These are phyloP conservation scores for Exophiala dermatitidis DNA, from an alignment of 2,329 filamentous ascomycete species.

Conservation along the genomic window DNA sequence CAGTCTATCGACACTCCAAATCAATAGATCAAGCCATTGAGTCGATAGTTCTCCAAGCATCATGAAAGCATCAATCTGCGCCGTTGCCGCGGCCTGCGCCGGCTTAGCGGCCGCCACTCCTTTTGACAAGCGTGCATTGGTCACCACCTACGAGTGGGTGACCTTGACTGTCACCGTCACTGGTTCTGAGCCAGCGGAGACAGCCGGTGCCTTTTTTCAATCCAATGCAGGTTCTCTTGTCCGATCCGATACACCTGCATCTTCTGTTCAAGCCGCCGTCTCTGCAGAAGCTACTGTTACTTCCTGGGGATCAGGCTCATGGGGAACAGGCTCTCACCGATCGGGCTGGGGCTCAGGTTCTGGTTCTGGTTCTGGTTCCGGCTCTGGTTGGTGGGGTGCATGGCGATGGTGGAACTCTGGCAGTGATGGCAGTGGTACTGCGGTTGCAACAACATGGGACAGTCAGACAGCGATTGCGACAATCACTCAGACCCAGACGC, in stretches of 20 bases:
- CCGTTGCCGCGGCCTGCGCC: constrained; percentile 35
- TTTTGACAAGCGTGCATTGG: constrained; percentile 33
- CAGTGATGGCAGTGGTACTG: background rate
- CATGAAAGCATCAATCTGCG: constrained; percentile 22
- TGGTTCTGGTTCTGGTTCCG: background rate
- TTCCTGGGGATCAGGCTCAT: background rate
- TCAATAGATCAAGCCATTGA: constrained; percentile 2
- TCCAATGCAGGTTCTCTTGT: too few relatives aligned
- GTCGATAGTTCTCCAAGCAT: constrained; percentile 4
- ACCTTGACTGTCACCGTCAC: constrained; percentile 36
- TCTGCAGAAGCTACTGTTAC: constrained; percentile 3
- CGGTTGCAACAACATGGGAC: background rate
- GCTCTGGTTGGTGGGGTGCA: background rate
- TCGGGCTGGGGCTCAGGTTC: background rate
- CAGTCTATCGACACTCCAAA: constrained; percentile 6
- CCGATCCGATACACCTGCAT: background rate
- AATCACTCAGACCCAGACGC: background rate
- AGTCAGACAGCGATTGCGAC: background rate
- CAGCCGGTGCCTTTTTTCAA: background rate
- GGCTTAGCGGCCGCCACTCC: constrained; percentile 32
- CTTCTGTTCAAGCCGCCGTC: constrained; percentile 1
- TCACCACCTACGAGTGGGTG: constrained; percentile 28
- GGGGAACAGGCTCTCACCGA: too few relatives aligned
- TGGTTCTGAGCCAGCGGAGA: constrained; percentile 15
- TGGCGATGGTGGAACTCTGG: background rate